Evolutionary conservation across 106 monocot species (phyloP).

Genomic region (Dactylorhiza incarnata): DNA sequence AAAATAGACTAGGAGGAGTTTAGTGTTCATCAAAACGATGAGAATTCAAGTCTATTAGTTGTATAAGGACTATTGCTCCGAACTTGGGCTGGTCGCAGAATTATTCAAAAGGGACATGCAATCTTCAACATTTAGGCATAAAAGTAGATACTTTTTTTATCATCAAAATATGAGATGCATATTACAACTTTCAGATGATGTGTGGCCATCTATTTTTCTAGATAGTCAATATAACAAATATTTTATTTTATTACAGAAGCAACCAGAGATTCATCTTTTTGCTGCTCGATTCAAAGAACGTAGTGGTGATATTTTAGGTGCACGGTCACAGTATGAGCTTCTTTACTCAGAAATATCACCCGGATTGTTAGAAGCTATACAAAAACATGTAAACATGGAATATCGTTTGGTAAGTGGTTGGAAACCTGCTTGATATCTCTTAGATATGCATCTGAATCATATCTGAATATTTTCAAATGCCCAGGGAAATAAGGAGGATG

Average conservation of each 20-base stretch:
- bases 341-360: slow-evolving; percentile 68
- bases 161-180: too few species aligned
- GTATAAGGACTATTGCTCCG: too few species aligned
- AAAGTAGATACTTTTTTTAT: too few species aligned
- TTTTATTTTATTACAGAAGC: slow-evolving; percentile 54
- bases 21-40: too few species aligned
- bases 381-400: slow-evolving; percentile 91
- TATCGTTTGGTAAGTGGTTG: slow-evolving; percentile 51
- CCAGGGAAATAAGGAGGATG: slow-evolving; percentile 78
- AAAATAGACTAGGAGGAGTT: too few species aligned
- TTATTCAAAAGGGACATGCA: too few species aligned
- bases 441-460: neutral
- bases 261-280: slow-evolving; percentile 89
- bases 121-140: too few species aligned
- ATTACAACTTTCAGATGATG: neutral
- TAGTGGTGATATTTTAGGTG: slow-evolving; percentile 68
- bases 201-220: neutral
- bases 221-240: neutral
- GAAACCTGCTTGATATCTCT: neutral
- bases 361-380: slow-evolving; percentile 67
- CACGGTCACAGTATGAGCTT: slow-evolving; percentile 65
- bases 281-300: slow-evolving; percentile 89
- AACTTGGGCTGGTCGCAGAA: too few species aligned
- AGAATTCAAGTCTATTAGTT: too few species aligned
- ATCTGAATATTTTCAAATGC: slow-evolving; percentile 3